Conservation (phyloP, 257 asterid genomes). For the Ajuga chamaepitys region DNA sequence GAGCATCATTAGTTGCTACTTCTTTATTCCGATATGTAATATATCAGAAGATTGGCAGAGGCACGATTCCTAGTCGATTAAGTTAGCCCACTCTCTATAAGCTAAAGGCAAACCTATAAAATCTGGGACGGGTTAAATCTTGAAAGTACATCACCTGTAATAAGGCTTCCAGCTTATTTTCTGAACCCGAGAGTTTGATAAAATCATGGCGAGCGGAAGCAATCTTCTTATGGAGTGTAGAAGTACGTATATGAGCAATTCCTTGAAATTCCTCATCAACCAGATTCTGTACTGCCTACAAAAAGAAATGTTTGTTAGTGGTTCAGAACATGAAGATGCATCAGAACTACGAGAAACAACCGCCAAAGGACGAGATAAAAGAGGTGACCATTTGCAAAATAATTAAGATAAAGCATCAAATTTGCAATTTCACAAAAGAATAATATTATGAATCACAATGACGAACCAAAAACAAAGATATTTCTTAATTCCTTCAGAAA, state of each 20-base stretch:
- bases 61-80: not conserved
- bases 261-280: slow-evolving; percentile 97
- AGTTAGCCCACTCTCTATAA: not conserved
- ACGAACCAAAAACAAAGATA: too few species aligned
- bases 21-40: not conserved
- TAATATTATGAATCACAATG: too few species aligned
- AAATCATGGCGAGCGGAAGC: slow-evolving; percentile 95
- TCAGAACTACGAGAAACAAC: not conserved
- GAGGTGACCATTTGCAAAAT: not conserved
- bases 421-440: slow-evolving; percentile 3
- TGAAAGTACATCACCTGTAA: slow-evolving; percentile 54
- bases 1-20: not conserved
- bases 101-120: not conserved
- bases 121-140: not conserved
- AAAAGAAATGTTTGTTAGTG: slow-evolving; percentile 12
- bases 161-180: slow-evolving; percentile 93
- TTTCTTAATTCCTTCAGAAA: too few species aligned
- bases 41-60: too few species aligned
- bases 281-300: slow-evolving; percentile 79
- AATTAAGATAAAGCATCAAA: not conserved
- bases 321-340: slow-evolving; percentile 2
- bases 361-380: not conserved
- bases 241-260: slow-evolving; percentile 79
- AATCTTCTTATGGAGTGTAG: slow-evolving; percentile 88
- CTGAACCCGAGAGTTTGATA: slow-evolving; percentile 88